Conservation (phyloP, 148 eudicot species). For the Silene uniflora region DNA sequence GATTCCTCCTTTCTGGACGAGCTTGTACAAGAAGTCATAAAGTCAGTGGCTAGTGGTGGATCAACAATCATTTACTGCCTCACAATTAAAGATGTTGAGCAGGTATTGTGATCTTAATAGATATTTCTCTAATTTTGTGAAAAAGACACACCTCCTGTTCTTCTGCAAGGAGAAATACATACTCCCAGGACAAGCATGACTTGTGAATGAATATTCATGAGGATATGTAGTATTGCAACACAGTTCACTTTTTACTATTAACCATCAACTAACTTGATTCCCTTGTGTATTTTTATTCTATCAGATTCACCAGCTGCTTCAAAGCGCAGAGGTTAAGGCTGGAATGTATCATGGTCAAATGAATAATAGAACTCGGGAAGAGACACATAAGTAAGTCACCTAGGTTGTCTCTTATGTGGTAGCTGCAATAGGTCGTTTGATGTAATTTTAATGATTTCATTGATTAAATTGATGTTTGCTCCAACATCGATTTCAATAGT, state of each 20-base stretch:
- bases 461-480: not conserved
- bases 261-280: not conserved
- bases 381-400: slow-evolving; percentile 55
- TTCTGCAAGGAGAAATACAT: not conserved
- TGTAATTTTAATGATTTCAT: slow-evolving; percentile 9
- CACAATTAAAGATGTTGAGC: slow-evolving; percentile 68
- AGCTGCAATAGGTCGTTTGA: not conserved
- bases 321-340: slow-evolving; percentile 50
- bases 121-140: not conserved
- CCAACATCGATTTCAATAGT: not conserved
- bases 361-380: slow-evolving; percentile 58
- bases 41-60: slow-evolving; percentile 44
- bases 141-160: not conserved
- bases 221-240: slow-evolving; percentile 1
- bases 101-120: slow-evolving; percentile 37
- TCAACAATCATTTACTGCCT: slow-evolving; percentile 81
- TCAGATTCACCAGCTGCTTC: slow-evolving; percentile 54
- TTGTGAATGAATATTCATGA: not conserved
- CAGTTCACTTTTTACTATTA: not conserved
- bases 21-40: slow-evolving; percentile 54
- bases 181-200: not conserved
- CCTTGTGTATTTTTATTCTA: slow-evolving; percentile 16
- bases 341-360: slow-evolving; percentile 88
- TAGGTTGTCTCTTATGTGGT: not conserved
- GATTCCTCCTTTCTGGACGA: slow-evolving; percentile 51